Base-by-base conservation (phyloP, 495 filamentous ascomycete genomes). In the Daldinia concentrica region DNA sequence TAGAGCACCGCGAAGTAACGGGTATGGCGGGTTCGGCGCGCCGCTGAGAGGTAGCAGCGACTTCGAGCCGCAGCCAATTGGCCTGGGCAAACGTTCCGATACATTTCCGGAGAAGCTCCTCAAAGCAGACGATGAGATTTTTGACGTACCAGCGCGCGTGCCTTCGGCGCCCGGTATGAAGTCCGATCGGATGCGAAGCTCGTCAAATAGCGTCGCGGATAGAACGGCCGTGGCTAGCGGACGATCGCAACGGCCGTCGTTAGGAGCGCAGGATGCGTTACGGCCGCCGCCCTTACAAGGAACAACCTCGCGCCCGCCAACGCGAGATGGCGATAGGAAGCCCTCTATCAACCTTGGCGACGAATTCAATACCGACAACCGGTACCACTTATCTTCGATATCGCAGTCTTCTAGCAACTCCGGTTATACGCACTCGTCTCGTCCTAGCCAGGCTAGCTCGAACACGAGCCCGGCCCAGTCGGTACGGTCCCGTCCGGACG, bases 401-500 rank as follows among this genome's bases (percentile, higher is more conserved):
- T 95, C 92, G 1, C 85, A 85, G 26, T 86, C 86, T 2, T 94
- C 92, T 5, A 90, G 88, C 43, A 87, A 85, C n/a, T 93, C 91
- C 6, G 85, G 82, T 1, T 87, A 82, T 24, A 92, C 90, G 19
- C 81, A 76, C 34, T 64, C 34, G 30, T 78, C 76, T 22, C 85
- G 88, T 8, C 82, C 81, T 0, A 88, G 89, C 63, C 90, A 89
- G 77, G 84, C 88, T 2, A 94, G 91, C 72, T 93, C 92, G 3
- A 84, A 88, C 59, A 93, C 92, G 4, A 96, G 86, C 67, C 88
- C 87, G 1, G 82, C 87, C 6, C 77, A 80, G 30, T 85, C 85
- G 17, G 59, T 82, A n/a, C 57, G 59, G 8, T 81, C 83, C 36
- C 76, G 77, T 54, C 70, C 75, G 7, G 81, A 71, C 15, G 55